Evolutionary conservation across 2,329 filamentous ascomycete genomes (phyloP).

Genomic region (Cercospora sp.): DNA sequence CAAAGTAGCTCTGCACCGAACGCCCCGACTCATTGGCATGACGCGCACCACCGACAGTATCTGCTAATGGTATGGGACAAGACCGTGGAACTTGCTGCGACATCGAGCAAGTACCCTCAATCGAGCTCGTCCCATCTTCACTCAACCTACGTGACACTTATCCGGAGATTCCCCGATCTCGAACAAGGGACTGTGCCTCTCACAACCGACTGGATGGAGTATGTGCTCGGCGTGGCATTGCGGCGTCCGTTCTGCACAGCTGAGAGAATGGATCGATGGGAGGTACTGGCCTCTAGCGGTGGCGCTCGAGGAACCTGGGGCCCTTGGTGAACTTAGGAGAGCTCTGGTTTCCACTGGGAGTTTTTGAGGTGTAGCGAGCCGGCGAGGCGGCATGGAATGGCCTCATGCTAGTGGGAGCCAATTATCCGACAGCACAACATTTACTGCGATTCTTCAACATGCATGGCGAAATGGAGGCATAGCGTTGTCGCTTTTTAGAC

Average conservation of each 20-base stretch:
- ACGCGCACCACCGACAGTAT: slow-evolving; percentile 24
- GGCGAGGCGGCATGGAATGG: background rate
- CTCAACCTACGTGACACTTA: slow-evolving; percentile 26
- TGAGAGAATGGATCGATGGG: slow-evolving; percentile 33
- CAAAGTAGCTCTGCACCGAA: slow-evolving; percentile 22
- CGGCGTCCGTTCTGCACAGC: slow-evolving; percentile 30
- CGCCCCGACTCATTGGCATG: slow-evolving; percentile 31
- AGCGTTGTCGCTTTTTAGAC: slow-evolving; percentile 4
- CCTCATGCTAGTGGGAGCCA: background rate
- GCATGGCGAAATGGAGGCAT: slow-evolving; percentile 20
- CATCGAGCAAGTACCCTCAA: slow-evolving; percentile 19
- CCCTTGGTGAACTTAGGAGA: slow-evolving; percentile 28
- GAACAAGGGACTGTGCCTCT: slow-evolving; percentile 26
- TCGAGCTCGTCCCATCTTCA: slow-evolving; percentile 23
- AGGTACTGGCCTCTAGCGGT: slow-evolving; percentile 29
- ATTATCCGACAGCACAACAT: slow-evolving; percentile 1
- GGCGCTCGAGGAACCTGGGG: slow-evolving; percentile 33
- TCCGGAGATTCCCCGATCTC: slow-evolving; percentile 30
- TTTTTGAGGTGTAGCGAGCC: background rate
- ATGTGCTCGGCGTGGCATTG: slow-evolving; percentile 30
- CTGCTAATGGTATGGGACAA: slow-evolving; percentile 32
- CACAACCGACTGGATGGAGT: slow-evolving; percentile 32
- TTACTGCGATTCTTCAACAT: slow-evolving; percentile 9
- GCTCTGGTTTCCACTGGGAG: background rate
- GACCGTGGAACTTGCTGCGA: slow-evolving; percentile 23